Conservation (phyloP, 257 asterid species). For the Solanum neorickii region DNA sequence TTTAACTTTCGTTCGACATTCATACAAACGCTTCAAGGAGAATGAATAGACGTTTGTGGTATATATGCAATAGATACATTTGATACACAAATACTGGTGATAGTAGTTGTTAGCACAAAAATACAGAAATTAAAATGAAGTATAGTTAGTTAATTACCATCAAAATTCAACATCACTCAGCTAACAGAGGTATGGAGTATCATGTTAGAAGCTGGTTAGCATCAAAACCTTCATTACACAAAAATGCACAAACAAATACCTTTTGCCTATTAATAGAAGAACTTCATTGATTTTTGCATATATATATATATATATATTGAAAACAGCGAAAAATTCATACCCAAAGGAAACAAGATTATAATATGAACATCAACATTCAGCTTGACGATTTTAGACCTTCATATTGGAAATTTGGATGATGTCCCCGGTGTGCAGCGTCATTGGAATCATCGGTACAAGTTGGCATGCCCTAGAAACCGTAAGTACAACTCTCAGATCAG, state of each 20-base stretch:
- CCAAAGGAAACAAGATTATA: background rate
- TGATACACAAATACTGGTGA: background rate
- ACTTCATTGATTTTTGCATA: background rate
- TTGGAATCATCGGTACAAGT: background rate
- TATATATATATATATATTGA: background rate
- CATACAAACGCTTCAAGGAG: background rate
- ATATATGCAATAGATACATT: background rate
- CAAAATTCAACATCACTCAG: background rate
- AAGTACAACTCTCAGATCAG: background rate
- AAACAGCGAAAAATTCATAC: background rate
- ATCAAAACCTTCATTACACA: background rate
- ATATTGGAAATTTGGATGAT: background rate
- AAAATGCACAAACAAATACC: background rate
- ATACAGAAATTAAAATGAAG: background rate
- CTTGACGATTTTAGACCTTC: background rate
- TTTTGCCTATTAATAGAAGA: background rate
- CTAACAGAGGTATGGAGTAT: background rate
- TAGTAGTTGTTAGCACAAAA: background rate
- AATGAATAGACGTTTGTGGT: background rate
- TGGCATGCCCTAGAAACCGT: background rate
- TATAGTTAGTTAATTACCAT: background rate
- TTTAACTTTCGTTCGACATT: background rate
- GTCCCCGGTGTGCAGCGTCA: background rate
- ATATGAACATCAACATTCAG: background rate
- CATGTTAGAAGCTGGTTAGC: background rate